A percentile compares a stretch with the other conserved stretches of the same genome.
Evolutionary conservation across 2,329 filamentous ascomycete genomes (phyloP).

Genomic region (Camillea tinctor): DNA sequence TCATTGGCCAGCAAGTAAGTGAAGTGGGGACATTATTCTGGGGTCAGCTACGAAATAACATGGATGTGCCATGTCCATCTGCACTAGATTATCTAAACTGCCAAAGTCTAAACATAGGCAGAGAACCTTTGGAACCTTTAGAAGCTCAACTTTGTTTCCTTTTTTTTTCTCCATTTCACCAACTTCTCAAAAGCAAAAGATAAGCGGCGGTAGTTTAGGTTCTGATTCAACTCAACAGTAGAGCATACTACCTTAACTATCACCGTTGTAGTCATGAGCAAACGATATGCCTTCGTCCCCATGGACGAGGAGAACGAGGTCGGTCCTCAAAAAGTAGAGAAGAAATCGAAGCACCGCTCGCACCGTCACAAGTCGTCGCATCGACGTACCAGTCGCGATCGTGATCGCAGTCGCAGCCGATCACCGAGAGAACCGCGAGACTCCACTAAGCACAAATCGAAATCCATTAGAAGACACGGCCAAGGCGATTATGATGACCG

Average conservation of each 20-base stretch:
- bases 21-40: no score
- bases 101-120: no score
- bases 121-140: no score
- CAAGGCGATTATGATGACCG: conserved; percentile 66
- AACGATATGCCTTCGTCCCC: conserved; percentile 65
- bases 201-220: no score
- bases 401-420: conserved; percentile 29
- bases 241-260: background rate
- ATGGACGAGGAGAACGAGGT: conserved; percentile 63
- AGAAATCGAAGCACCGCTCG: conserved; percentile 40
- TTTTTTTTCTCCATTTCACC: no score
- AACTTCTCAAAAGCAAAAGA: no score
- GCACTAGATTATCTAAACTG: no score
- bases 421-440: conserved; percentile 30
- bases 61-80: no score
- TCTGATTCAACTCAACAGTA: no score
- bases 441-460: conserved; percentile 33
- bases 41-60: no score
- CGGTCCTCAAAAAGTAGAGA: conserved; percentile 51
- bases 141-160: no score
- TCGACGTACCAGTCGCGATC: conserved; percentile 21
- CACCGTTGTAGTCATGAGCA: conserved; percentile 41
- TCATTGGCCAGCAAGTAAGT: background rate
- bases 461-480: conserved; percentile 43
- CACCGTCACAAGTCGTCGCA: conserved; percentile 28